Conservation (phyloP, 192 early-diverging fungal species). For the Phlyctochytrium bullatum region DNA sequence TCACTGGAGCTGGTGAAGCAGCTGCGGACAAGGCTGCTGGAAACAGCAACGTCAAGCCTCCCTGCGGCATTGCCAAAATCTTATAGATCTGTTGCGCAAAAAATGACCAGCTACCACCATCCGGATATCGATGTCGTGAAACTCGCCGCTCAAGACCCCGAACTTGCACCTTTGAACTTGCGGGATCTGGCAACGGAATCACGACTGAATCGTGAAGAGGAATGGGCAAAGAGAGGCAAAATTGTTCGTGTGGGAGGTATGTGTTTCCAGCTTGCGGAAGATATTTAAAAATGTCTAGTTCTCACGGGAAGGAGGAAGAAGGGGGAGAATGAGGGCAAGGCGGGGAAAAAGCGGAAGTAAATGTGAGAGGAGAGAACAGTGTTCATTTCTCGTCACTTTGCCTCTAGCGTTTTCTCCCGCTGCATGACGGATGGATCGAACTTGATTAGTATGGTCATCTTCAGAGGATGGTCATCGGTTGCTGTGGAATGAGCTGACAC, state of each 20-base stretch:
- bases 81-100: not conserved
- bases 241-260: not conserved
- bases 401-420: slow-evolving; percentile 31
- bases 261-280: not conserved
- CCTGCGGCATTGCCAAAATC: no score
- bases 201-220: not conserved
- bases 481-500: slow-evolving; percentile 94
- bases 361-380: not conserved
- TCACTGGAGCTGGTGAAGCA: not conserved
- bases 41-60: no score
- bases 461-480: slow-evolving; percentile 77
- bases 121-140: not conserved
- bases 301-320: not conserved
- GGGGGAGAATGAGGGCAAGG: not conserved
- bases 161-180: not conserved
- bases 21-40: no score
- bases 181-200: not conserved
- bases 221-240: not conserved
- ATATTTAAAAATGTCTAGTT: not conserved
- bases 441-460: slow-evolving; percentile 96
- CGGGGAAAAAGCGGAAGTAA: not conserved
- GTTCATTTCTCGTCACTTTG: slow-evolving; percentile 8
- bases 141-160: not conserved
- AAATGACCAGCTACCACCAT: not conserved
- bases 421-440: slow-evolving; percentile 63